phyloP scores from a whole-genome alignment of 192 early-diverging fungal genomes.

The Jimgerdemannia flammicorona region DNA sequence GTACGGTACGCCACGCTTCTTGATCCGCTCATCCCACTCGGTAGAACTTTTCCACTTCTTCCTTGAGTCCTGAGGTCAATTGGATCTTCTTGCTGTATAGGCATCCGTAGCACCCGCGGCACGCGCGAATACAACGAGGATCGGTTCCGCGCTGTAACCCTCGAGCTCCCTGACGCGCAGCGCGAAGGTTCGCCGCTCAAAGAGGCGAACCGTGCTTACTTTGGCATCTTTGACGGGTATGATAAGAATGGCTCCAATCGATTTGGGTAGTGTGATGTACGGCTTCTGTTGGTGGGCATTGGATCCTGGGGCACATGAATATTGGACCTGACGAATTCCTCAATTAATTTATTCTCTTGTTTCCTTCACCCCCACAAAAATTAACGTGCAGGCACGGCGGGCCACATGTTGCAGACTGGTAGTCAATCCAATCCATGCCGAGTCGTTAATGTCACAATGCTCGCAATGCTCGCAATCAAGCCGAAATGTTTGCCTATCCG shows the following conservation, averaged over 20 bases:
- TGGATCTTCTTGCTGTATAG: not conserved
- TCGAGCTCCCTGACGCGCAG: constrained; percentile 17
- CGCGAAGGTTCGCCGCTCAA: constrained; percentile 9
- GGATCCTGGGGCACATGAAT: too few species aligned
- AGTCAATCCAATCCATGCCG: not conserved
- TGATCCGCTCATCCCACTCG: not conserved
- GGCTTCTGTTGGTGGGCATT: too few species aligned
- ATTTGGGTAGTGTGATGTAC: too few species aligned
- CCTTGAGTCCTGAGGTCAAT: too few species aligned
- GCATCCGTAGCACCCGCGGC: constrained; percentile 44
- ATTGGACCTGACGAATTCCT: too few species aligned
- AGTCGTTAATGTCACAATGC: not conserved
- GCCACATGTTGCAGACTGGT: constrained; percentile 31
- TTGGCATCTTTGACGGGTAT: constrained; percentile 60
- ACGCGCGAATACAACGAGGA: constrained; percentile 55
- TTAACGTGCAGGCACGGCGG: constrained; percentile 24
- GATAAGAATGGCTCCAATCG: not conserved
- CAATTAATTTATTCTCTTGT: too few species aligned
- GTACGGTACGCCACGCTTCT: constrained; percentile 13
- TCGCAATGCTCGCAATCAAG: not conserved
- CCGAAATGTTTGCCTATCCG: not conserved
- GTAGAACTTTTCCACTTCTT: too few species aligned
- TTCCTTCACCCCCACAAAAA: too few species aligned
- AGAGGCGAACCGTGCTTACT: constrained; percentile 32
- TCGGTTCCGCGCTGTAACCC: constrained; percentile 38